Evolutionary conservation across 495 filamentous ascomycete genomes (phyloP).

Genomic region (Lepraria neglecta): DNA sequence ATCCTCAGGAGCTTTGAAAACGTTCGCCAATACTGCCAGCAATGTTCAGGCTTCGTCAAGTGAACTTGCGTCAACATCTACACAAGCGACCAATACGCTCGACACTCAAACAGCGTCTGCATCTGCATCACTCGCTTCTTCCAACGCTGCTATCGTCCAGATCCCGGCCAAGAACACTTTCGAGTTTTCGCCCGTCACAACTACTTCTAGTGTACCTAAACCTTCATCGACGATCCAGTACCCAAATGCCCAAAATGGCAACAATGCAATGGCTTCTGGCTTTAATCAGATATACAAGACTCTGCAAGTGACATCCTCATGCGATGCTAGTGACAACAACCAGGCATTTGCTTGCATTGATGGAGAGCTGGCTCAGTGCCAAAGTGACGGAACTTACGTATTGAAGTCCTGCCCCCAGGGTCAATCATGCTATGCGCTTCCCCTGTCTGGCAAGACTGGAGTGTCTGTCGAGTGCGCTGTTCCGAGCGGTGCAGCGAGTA

Average conservation of each 20-base stretch:
- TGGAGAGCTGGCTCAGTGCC: conserved; percentile 25
- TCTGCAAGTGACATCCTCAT: conserved; percentile 20
- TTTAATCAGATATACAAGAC: conserved; percentile 24
- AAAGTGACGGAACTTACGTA: conserved; percentile 21
- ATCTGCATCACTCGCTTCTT: conserved; percentile 7
- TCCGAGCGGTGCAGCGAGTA: conserved; percentile 15
- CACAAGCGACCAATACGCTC: background rate
- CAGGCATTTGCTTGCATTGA: conserved; percentile 23
- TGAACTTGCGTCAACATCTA: background rate
- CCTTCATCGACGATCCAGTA: conserved; percentile 18
- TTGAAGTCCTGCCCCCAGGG: conserved; percentile 22
- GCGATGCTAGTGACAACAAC: conserved; percentile 19
- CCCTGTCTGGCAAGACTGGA: conserved; percentile 18
- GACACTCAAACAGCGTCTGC: background rate
- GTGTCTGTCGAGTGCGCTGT: conserved; percentile 23
- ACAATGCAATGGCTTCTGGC: conserved; percentile 19
- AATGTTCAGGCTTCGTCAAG: background rate
- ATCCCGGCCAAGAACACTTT: conserved; percentile 2
- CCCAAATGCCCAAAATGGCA: conserved; percentile 19
- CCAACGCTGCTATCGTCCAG: background rate
- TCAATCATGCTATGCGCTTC: conserved; percentile 27
- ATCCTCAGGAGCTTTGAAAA: background rate
- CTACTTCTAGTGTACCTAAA: background rate
- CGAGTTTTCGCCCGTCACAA: conserved; percentile 15
- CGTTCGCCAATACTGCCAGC: too few relatives aligned